Percentiles rank a stretch among this genome's conserved stretches.
These are phyloP conservation scores for Fusarium graminum DNA, from an alignment of 2,329 filamentous ascomycete species.

Conservation along the genomic window DNA sequence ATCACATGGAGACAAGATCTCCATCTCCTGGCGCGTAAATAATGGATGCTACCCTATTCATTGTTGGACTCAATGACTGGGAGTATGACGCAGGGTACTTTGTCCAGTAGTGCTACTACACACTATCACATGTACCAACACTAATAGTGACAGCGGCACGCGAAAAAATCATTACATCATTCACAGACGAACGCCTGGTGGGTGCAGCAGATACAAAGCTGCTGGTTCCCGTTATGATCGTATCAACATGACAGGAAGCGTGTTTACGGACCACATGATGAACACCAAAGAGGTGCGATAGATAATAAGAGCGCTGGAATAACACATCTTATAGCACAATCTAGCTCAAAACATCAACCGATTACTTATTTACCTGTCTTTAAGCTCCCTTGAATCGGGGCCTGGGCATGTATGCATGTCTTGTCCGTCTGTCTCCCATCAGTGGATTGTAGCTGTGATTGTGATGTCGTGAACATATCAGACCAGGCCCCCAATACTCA, in stretches of 20 bases:
- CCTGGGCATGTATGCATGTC: slow-evolving; percentile 13
- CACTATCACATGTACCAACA: slow-evolving; percentile 39
- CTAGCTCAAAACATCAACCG: background rate
- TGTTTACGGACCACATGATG: background rate
- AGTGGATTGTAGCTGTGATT: slow-evolving; percentile 33
- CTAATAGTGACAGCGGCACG: slow-evolving; percentile 8
- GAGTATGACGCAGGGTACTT: slow-evolving; percentile 37
- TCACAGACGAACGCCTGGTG: slow-evolving; percentile 3
- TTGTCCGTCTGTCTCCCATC: slow-evolving; percentile 14
- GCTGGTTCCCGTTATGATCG: background rate
- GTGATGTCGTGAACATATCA: slow-evolving; percentile 40
- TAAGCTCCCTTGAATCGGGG: background rate
- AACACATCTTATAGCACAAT: background rate
- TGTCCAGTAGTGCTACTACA: background rate
- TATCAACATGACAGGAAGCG: no score
- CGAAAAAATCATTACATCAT: slow-evolving; percentile 41
- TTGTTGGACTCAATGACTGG: slow-evolving; percentile 19
- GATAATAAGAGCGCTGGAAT: no score
- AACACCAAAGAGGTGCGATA: background rate
- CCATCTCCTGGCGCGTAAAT: background rate
- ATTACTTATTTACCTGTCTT: background rate
- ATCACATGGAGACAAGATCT: background rate
- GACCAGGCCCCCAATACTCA: slow-evolving; percentile 2
- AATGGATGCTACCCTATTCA: slow-evolving; percentile 6
- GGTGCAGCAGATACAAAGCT: background rate